phyloP scores from a whole-genome alignment of 805 yeast species.

The Lipomyces sp. region DNA sequence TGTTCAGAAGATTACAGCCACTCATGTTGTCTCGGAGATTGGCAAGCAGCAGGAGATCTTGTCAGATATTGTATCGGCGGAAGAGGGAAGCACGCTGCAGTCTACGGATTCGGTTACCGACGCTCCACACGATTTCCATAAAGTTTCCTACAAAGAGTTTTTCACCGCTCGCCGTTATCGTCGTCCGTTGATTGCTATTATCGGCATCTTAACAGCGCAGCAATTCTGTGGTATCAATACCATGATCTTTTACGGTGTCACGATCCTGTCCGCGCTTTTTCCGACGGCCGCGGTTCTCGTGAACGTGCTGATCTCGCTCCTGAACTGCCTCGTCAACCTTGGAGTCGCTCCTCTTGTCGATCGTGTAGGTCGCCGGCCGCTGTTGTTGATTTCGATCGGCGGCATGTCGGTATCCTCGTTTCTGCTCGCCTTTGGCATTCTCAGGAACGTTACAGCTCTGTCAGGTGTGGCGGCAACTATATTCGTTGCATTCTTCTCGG shows the following conservation, averaged over 20 bases:
- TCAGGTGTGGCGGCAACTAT: conserved; percentile 68
- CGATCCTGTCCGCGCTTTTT: conserved; percentile 70
- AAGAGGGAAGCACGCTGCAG: conserved; percentile 36
- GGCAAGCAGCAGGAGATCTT: conserved; percentile 6
- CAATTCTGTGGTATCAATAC: conserved; percentile 94
- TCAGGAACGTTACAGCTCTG: conserved; percentile 51
- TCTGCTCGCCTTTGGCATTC: conserved; percentile 69
- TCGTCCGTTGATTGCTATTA: conserved; percentile 66
- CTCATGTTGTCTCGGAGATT: background rate
- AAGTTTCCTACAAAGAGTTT: conserved; percentile 48
- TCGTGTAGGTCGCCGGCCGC: conserved; percentile 71
- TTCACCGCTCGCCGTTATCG: conserved; percentile 56
- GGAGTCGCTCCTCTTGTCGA: conserved; percentile 79
- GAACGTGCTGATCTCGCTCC: conserved; percentile 74
- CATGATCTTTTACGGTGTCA: conserved; percentile 90
- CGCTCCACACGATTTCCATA: conserved; percentile 23
- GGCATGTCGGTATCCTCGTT: conserved; percentile 71
- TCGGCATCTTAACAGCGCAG: conserved; percentile 78
- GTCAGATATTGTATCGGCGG: conserved; percentile 16
- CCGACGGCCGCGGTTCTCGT: conserved; percentile 73
- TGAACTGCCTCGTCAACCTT: conserved; percentile 76
- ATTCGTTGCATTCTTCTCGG: conserved; percentile 84
- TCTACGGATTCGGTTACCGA: conserved; percentile 28
- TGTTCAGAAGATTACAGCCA: conserved; percentile 9
- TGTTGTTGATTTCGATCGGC: conserved; percentile 66